Evolutionary conservation across 345 rosid genomes (phyloP), one percentile per base, ranked within the genome.

Genomic region (Laguncularia racemosa): DNA sequence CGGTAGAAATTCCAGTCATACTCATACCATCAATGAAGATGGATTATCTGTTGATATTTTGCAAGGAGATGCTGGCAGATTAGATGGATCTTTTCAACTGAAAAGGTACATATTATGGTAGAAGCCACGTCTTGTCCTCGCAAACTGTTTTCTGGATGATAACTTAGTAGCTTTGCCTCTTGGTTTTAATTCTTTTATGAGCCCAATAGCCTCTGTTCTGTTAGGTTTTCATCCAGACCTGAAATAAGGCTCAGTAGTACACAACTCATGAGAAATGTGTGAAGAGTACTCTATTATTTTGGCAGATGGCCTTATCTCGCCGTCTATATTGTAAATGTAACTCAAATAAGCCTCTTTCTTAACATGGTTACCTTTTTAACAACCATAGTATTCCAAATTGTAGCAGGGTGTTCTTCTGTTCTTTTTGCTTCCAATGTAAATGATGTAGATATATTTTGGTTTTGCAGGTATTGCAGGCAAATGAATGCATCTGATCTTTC

Each of bases 21-120:
- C 9, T 46, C 57, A 48, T 45, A 47, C 61, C 65, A 58, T 57
- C 46, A 21, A 57, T 7, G 67, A 46, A 60, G 78, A 73, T 61
- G 75, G 66, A 56, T 53, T 58, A 44, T 57, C 61, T 56, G 56
- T 52, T 46, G 72, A 69, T 43, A 18, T 61, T 64, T 21, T 52
- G 50, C 65, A 71, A 44, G 72, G 59, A 72, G 67, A 56, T 16
- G 33, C 40, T 20, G 56, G 52, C 63, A 69, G 44, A 60, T 60
- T 46, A 14, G 46, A 59, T 53, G 9, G 44, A 47, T 64, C 67
- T 60, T 58, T 48, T 64, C 19, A 69, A 26, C 20, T 21, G 3
- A 58, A 50, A 44, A 73, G 78, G 82, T 78, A 50, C 68, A 61
- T 51, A 15, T 50, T 13, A 40, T 23, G 58, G 50, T 55, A 33